phyloP scores from a whole-genome alignment of 179 eudicot species.

The Beta lomatogona region DNA sequence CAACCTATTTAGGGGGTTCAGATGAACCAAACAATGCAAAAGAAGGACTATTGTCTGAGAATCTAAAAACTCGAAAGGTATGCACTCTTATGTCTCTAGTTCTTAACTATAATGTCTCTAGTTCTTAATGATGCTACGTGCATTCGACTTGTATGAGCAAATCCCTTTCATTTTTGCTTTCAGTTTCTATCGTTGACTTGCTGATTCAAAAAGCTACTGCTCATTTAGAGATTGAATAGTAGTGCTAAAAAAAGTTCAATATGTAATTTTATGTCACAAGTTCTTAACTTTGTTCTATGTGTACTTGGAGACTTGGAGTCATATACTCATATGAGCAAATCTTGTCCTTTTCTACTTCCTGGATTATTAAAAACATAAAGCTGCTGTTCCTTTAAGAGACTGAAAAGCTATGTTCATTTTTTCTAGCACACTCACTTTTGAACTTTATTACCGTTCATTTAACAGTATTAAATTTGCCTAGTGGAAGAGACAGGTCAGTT shows the following conservation, averaged over 20 bases:
- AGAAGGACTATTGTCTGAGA: slow-evolving; percentile 48
- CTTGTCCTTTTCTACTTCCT: background rate
- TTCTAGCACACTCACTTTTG: background rate
- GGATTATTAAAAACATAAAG: too few relatives aligned
- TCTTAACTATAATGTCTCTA: slow-evolving; percentile 19
- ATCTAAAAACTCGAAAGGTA: slow-evolving; percentile 51
- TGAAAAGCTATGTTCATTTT: background rate
- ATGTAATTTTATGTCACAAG: background rate
- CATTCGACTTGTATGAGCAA: background rate
- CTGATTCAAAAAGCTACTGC: background rate
- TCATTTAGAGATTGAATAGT: background rate
- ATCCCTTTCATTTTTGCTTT: background rate
- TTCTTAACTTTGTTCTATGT: background rate
- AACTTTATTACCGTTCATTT: too few relatives aligned
- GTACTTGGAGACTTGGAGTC: background rate
- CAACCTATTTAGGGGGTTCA: slow-evolving; percentile 34
- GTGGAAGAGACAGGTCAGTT: background rate
- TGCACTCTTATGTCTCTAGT: slow-evolving; percentile 23
- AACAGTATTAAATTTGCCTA: background rate
- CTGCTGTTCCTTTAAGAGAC: background rate
- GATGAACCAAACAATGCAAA: slow-evolving; percentile 34
- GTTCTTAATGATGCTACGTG: background rate
- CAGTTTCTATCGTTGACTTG: background rate
- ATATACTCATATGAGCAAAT: slow-evolving; percentile 6
- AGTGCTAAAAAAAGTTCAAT: background rate